These are phyloP conservation scores for Fraxinus xanthoxyloides DNA, from an alignment of 305 asterid genomes.

Conservation along the genomic window DNA sequence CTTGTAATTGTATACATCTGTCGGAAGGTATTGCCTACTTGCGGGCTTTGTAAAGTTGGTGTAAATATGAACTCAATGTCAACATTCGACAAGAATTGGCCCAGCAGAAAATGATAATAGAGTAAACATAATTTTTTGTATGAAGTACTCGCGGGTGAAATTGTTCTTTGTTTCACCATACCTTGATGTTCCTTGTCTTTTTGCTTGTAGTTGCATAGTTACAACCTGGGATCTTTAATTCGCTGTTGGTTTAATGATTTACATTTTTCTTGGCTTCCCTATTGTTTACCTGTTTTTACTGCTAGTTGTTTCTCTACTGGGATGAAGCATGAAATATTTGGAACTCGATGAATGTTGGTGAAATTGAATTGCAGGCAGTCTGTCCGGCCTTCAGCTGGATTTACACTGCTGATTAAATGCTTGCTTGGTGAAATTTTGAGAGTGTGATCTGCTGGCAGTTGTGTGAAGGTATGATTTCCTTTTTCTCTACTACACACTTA, in stretches of 20 bases:
- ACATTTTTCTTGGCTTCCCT: background rate
- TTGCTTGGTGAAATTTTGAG: background rate
- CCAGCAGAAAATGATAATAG: conserved; percentile 21
- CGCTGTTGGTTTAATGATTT: background rate
- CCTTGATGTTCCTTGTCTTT: background rate
- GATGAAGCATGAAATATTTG: background rate
- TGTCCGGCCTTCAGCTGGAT: background rate
- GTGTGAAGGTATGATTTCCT: background rate
- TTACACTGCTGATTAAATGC: background rate
- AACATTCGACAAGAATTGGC: conserved; percentile 32
- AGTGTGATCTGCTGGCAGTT: background rate
- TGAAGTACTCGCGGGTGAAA: background rate
- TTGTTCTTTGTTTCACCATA: background rate
- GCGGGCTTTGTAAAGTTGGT: conserved; percentile 62
- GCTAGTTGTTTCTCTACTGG: background rate
- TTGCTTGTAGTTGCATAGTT: background rate
- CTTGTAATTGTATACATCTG: conserved; percentile 63
- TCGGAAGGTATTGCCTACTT: conserved; percentile 36
- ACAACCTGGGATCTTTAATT: background rate
- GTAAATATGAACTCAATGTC: conserved; percentile 47
- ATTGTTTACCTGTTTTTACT: background rate
- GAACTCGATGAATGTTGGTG: background rate
- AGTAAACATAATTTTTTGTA: background rate
- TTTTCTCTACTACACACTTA: background rate
- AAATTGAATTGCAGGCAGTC: background rate